Conservation (phyloP, 1,284 basidiomycete genomes). For the Wallemia ichthyophaga region DNA sequence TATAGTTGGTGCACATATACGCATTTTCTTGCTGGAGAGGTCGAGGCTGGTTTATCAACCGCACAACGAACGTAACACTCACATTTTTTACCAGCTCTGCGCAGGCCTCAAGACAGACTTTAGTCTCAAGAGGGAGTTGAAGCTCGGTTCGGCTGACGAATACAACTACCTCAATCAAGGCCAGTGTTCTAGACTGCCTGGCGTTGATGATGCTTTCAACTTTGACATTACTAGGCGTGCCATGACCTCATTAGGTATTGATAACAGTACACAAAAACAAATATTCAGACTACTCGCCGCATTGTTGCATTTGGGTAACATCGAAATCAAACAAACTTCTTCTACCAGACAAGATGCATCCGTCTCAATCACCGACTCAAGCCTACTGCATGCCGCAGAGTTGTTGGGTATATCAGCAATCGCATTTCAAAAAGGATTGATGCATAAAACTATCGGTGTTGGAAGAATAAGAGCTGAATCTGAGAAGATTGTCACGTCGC, state of each 20-base stretch:
- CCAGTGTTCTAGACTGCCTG: constrained; percentile 48
- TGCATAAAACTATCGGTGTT: constrained; percentile 65
- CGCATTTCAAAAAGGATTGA: constrained; percentile 95
- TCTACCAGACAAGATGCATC: constrained; percentile 36
- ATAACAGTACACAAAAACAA: constrained; percentile 88
- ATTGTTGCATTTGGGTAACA: constrained; percentile 82
- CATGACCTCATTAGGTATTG: constrained; percentile 88
- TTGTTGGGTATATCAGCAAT: constrained; percentile 64
- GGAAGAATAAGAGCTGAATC: constrained; percentile 32
- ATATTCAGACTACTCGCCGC: constrained; percentile 84
- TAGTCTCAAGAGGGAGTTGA: constrained; percentile 16
- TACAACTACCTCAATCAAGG: constrained; percentile 58
- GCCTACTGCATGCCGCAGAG: constrained; percentile 47
- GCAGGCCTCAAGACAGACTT: constrained; percentile 18
- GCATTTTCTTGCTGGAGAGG: constrained; percentile 19
- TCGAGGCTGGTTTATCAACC: constrained; percentile 20
- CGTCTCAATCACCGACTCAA: constrained; percentile 56
- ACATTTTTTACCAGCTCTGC: constrained; percentile 21
- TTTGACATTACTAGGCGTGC: constrained; percentile 80
- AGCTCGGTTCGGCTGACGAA: constrained; percentile 11
- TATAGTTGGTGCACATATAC: constrained; percentile 19
- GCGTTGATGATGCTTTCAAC: constrained; percentile 86
- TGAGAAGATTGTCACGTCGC: constrained; percentile 73
- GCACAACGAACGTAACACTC: constrained; percentile 20
- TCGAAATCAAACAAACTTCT: constrained; percentile 46